phyloP scores from a whole-genome alignment of 2,329 filamentous ascomycete species.

The Pseudogymnoascus sp. region DNA sequence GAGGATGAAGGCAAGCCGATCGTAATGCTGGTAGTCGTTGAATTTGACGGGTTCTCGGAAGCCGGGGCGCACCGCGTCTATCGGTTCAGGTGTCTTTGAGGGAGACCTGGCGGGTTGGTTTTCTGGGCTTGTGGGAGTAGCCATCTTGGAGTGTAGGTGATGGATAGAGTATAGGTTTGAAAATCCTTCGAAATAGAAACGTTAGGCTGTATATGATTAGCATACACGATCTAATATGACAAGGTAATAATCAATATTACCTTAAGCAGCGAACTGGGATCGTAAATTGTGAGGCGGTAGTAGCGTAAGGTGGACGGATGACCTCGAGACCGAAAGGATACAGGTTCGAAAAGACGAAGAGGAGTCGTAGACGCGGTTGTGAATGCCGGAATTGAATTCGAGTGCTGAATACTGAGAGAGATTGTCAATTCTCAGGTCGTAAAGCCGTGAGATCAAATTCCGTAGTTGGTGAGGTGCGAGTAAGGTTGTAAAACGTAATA shows the following conservation, averaged over 20 bases:
- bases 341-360: not conserved
- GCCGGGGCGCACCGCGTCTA: not conserved
- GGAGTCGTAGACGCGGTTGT: not conserved
- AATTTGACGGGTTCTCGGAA: not conserved
- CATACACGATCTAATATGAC: no score
- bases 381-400: not conserved
- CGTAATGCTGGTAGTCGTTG: not conserved
- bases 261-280: not conserved
- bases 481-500: not conserved
- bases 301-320: not conserved
- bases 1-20: not conserved
- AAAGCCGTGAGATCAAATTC: not conserved
- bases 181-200: not conserved
- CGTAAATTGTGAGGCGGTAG: not conserved
- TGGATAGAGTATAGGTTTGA: no score
- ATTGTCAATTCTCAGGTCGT: not conserved
- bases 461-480: not conserved
- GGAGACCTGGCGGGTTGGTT: not conserved
- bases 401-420: not conserved
- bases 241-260: not conserved
- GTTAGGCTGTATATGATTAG: not conserved
- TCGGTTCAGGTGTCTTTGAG: not conserved
- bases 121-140: not conserved
- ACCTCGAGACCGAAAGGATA: not conserved
- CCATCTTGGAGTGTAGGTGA: not conserved